Evolutionary conservation across 371 early-diverging fungal species (phyloP), one percentile per base, ranked within the genome.

Genomic region (Actinomortierella wolfii): DNA sequence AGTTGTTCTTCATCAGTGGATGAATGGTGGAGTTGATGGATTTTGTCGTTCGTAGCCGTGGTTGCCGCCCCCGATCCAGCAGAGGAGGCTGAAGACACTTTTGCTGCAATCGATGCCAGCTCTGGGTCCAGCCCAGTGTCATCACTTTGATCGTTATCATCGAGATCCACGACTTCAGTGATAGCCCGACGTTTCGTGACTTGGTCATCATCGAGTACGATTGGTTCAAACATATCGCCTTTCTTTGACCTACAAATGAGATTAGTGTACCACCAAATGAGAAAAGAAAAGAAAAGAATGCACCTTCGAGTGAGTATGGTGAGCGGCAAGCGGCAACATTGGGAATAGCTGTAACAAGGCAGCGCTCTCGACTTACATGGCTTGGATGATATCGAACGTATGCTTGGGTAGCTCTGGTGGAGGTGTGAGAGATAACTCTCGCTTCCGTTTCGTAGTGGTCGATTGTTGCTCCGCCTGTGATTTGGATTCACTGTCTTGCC

Each of bases 341-440:
- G n/a, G n/a, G n/a, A n/a, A n/a, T n/a, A n/a, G n/a, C n/a, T n/a
- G n/a, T n/a, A n/a, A n/a, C n/a, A n/a, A n/a, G n/a, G n/a, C n/a
- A n/a, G n/a, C n/a, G n/a, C 34, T 11, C 34, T 4, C 11, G 7
- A 34, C 34, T 34, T 34, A 34, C 34, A 6, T 34, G 11, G 34
- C 34, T 11, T 6, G 34, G 34, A 34, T 34, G 34, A 11, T 11
- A 34, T 34, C 34, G 11, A 6, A 34, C 4, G 11, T 34, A 11
- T 34, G 34, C 34, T 34, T 34, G 34, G 59, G 66, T 14, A 51
- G 21, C 20, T 71, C 73, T 56, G 73, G 73, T 29, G 73, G 73
- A 28, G 73, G 73, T 20, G 73, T 71, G 29, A 71, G 46, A 3
- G 73, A 71, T 5, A 62, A 1, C 17, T 71, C 66, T 20, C 73